phyloP scores from a whole-genome alignment of 1,284 basidiomycete species.

The Termitomyces sp. region DNA sequence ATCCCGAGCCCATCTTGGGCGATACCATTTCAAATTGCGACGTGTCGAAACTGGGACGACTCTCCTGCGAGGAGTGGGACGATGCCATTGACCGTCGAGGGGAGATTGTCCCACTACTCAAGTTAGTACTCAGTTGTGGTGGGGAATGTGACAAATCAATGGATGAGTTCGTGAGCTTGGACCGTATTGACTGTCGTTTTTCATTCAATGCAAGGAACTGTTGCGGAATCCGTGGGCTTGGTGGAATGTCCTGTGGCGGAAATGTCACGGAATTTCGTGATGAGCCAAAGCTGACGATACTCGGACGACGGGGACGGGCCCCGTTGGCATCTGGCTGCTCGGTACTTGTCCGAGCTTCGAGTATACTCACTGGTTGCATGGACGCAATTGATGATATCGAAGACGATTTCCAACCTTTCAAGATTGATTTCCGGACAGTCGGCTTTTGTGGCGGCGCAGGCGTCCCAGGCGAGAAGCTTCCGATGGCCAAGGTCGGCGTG shows the following conservation, averaged over 20 bases:
- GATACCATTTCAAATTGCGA: conserved; percentile 49
- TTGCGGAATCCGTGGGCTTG: conserved; percentile 41
- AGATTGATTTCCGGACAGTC: conserved; percentile 60
- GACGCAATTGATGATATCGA: conserved; percentile 14
- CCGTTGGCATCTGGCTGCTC: conserved; percentile 22
- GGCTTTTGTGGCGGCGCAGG: conserved; percentile 9
- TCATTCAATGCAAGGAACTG: conserved; percentile 28
- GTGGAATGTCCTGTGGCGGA: conserved; percentile 33
- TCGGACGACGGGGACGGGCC: conserved; percentile 27
- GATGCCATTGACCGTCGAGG: conserved; percentile 30
- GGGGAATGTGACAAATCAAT: conserved; percentile 28
- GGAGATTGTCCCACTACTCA: conserved; percentile 23
- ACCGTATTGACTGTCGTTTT: conserved; percentile 24
- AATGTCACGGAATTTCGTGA: conserved; percentile 28
- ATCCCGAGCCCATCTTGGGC: conserved; percentile 31
- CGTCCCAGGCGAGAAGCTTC: conserved; percentile 2
- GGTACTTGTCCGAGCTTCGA: conserved; percentile 25
- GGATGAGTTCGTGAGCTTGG: conserved; percentile 29
- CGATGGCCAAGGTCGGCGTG: background rate
- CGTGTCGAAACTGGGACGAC: conserved; percentile 38
- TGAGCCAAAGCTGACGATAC: conserved; percentile 29
- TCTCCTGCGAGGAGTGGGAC: conserved; percentile 32
- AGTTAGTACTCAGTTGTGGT: conserved; percentile 17
- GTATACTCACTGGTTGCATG: conserved; percentile 1
- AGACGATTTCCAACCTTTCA: conserved; percentile 46